Evolutionary conservation across 306 rosid genomes (phyloP).

Genomic region (Acacia confusa): DNA sequence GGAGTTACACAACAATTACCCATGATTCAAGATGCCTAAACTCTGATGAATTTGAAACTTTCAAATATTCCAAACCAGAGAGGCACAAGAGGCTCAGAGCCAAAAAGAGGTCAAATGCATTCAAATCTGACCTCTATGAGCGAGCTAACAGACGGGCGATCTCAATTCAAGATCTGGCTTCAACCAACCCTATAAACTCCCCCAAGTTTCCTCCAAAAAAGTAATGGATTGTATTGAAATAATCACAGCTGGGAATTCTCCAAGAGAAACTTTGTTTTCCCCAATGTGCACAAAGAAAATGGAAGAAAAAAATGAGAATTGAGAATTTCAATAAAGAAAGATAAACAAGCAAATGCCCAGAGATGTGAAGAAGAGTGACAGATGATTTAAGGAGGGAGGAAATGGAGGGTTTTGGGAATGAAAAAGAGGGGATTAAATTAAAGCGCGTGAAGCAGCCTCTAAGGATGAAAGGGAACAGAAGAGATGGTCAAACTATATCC

Average conservation of each 20-base stretch:
- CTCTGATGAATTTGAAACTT: neutral
- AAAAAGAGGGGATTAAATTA: neutral
- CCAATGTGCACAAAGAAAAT: slow-evolving; percentile 7
- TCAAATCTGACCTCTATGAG: slow-evolving; percentile 13
- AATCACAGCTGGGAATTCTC: neutral
- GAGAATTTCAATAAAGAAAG: neutral
- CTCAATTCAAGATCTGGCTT: slow-evolving; percentile 19
- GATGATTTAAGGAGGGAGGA: neutral
- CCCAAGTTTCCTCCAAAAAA: neutral
- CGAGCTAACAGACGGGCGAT: neutral
- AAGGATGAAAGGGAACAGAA: slow-evolving; percentile 31
- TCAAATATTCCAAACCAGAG: neutral
- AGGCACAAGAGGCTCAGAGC: neutral
- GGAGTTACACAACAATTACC: slow-evolving; percentile 84
- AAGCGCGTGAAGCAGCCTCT: slow-evolving; percentile 35
- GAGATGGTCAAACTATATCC: slow-evolving; percentile 34
- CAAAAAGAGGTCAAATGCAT: slow-evolving; percentile 14
- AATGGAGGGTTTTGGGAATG: neutral
- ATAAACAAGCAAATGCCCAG: neutral
- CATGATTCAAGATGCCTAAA: slow-evolving; percentile 40
- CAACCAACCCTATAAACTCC: neutral
- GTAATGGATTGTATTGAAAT: neutral
- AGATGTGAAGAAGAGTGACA: neutral
- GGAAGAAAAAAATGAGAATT: no score
- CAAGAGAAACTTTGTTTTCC: slow-evolving; percentile 7